Percentiles rank a stretch among this genome's conserved stretches.
Evolutionary conservation across 2,329 filamentous ascomycete genomes (phyloP).

Genomic region (Pseudonectria foliicola): DNA sequence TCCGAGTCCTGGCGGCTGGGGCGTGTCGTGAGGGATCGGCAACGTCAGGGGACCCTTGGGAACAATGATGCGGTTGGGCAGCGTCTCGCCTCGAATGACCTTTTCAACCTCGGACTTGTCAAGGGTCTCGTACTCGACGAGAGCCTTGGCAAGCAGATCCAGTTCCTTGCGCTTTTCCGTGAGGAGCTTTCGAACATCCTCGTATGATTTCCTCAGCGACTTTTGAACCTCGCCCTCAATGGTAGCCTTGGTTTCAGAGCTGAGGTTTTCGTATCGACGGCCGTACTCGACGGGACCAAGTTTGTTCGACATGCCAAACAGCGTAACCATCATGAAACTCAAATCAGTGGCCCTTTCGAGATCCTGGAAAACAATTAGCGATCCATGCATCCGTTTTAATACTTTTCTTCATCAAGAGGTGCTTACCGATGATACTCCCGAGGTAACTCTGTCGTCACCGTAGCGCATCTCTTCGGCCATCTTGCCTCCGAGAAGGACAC

Average conservation of each 20-base stretch:
- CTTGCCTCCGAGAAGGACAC: conserved; percentile 77
- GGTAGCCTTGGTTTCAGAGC: conserved; percentile 74
- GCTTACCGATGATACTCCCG: conserved; percentile 72
- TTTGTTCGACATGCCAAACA: conserved; percentile 79
- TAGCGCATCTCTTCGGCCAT: conserved; percentile 89
- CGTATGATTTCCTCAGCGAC: conserved; percentile 73
- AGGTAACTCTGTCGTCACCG: conserved; percentile 84
- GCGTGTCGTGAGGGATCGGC: conserved; percentile 29
- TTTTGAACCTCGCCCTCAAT: conserved; percentile 87
- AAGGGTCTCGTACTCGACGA: conserved; percentile 91
- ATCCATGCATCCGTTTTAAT: neutral
- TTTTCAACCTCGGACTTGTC: conserved; percentile 84
- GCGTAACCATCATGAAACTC: conserved; percentile 82
- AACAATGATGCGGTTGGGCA: conserved; percentile 56
- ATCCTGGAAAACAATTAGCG: conserved; percentile 51
- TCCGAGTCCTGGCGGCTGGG: conserved; percentile 28
- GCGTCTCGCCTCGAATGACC: conserved; percentile 78
- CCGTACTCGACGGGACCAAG: conserved; percentile 87
- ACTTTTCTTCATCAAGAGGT: neutral
- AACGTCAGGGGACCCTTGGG: conserved; percentile 43
- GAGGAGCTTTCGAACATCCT: conserved; percentile 65
- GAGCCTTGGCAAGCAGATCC: conserved; percentile 77
- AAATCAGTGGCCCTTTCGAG: conserved; percentile 73
- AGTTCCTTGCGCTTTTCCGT: conserved; percentile 73
- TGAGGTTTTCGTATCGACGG: conserved; percentile 73